Evolutionary conservation across 441 rosid genomes (phyloP), one percentile per base, ranked within the genome.

Genomic region (Adansonia gregorii): DNA sequence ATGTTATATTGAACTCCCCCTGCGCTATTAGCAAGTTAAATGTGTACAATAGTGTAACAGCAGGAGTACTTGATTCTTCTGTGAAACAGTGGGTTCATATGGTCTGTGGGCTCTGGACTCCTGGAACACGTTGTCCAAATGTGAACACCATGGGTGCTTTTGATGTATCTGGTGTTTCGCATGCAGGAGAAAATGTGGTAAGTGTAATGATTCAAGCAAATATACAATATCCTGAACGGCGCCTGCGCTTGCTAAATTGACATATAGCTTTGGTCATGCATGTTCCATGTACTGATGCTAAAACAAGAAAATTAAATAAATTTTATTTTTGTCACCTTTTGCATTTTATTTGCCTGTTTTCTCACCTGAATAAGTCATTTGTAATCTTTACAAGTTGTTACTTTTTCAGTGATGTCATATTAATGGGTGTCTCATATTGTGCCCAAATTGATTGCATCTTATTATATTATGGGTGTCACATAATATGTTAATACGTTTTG

Each of bases 61-160:
- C 79, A 8, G 89, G 88, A 73, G 63, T 75, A 39, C 76, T 72
- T 73, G 87, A 88, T 84, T 76, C 86, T 55, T 78, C 83, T 70
- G 82, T 84, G 49, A 88, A 84, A 84, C 90, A 86, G 77, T 88
- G 90, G 90, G 82, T 88, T 77, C 90, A 88, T 81, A 84, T 84
- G 88, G 90, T 88, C 60, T 88, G 90, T 84, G 89, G 89, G 56
- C 90, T 88, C 76, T 88, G 90, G 90, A 88, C 87, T n/a, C 86
- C 90, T 43, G 88, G 83, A 65, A 88, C 90, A 20, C 80, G 89
- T 45, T 88, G 90, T 73, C 89, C 89, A 73, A 88, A 88, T 59
- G 90, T 88, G 66, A 79, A 86, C 72, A 86, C 90, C 70, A 88
- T 88, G 89, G 84, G 89, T 75, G 86, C 90, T 65, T 88, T 88